Percentiles rank a stretch among this genome's conserved stretches.
These are phyloP conservation scores for Metschnikowia santaceciliae DNA, from an alignment of 805 yeast genomes.

Conservation along the genomic window DNA sequence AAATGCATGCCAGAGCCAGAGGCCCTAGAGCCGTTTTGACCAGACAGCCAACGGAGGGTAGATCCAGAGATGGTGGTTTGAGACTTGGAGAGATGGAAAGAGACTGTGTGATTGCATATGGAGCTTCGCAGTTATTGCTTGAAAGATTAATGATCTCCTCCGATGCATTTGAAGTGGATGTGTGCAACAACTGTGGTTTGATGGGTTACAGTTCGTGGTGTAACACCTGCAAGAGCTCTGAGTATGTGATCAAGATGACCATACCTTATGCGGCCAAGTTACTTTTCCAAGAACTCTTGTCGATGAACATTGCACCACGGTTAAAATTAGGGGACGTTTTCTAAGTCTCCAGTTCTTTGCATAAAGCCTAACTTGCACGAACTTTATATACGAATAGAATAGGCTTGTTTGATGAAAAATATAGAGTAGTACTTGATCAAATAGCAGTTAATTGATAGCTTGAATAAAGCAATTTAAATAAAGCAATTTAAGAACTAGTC, in stretches of 20 bases:
- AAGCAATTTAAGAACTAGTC: neutral
- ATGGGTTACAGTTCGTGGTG: conserved; percentile 99
- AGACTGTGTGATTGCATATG: conserved; percentile 98
- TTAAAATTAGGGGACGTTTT: conserved; percentile 85
- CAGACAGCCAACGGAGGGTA: conserved; percentile 91
- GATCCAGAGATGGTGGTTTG: conserved; percentile 98
- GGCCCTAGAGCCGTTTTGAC: conserved; percentile 98
- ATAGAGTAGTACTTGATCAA: no score
- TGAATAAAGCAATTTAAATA: no score
- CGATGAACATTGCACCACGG: conserved; percentile 99
- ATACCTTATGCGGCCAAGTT: conserved; percentile 99
- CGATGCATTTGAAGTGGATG: conserved; percentile 96
- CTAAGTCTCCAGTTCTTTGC: conserved; percentile 18
- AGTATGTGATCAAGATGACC: conserved; percentile 84
- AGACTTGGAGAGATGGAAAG: conserved; percentile 99
- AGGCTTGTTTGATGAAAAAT: neutral
- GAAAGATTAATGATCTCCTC: conserved; percentile 96
- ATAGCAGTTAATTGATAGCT: no score
- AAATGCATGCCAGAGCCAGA: conserved; percentile 99
- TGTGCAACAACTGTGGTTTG: conserved; percentile 89
- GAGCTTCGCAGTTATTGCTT: conserved; percentile 81
- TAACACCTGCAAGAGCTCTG: conserved; percentile 89
- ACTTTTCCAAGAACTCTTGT: conserved; percentile 90
- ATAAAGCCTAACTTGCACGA: conserved; percentile 1
- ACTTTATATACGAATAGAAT: neutral